Conservation (phyloP, 2,329 filamentous ascomycete genomes). For the Scytalidium lignicola region DNA sequence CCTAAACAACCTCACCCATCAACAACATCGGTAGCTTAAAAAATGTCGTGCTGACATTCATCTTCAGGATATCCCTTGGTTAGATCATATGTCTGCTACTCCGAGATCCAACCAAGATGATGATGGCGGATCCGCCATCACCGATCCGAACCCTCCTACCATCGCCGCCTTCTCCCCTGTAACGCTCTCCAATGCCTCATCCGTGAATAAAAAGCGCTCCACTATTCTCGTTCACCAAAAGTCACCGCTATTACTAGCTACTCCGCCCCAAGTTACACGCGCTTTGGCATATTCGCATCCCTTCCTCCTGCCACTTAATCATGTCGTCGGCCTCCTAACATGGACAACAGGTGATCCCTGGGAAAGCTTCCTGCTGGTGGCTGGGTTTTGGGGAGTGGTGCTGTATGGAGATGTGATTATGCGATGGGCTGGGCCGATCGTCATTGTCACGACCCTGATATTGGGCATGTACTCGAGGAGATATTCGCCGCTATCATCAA, state of each 20-base stretch:
- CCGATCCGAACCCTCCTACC: constrained; percentile 57
- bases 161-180: constrained; percentile 86
- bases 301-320: constrained; percentile 85
- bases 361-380: constrained; percentile 91
- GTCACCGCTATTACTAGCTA: constrained; percentile 85
- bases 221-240: constrained; percentile 97
- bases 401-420: constrained; percentile 85
- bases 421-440: constrained; percentile 74
- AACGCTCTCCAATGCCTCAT: constrained; percentile 59
- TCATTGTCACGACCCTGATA: constrained; percentile 75
- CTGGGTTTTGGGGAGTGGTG: constrained; percentile 77
- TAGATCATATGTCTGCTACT: constrained; percentile 27
- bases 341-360: constrained; percentile 94
- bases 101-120: constrained; percentile 22
- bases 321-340: constrained; percentile 76
- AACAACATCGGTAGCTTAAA: neutral
- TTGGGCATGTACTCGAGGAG: constrained; percentile 87
- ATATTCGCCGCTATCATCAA: constrained; percentile 86
- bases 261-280: constrained; percentile 89
- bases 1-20: neutral
- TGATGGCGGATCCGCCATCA: constrained; percentile 16
- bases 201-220: constrained; percentile 70
- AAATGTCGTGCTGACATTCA: constrained; percentile 8
- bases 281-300: constrained; percentile 94
- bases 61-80: constrained; percentile 29